Conservation (phyloP, 345 rosid genomes). For the Hibiscus mutabilis region DNA sequence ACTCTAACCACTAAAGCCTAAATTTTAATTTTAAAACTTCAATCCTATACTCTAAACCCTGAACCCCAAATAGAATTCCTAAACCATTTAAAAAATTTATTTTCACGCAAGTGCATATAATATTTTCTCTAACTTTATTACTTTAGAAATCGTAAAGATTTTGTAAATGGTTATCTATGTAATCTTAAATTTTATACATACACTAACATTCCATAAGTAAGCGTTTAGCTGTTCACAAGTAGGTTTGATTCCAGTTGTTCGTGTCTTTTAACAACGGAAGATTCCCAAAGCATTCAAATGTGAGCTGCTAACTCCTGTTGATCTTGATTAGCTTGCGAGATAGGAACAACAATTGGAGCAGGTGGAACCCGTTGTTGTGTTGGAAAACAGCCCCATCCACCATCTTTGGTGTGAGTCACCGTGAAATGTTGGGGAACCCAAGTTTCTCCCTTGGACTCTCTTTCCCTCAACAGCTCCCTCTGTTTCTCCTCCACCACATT, state of each 20-base stretch:
- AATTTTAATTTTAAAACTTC: too few relatives aligned
- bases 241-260: background rate
- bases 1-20: too few relatives aligned
- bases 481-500: conserved; percentile 56
- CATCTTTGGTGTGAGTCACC: conserved; percentile 32
- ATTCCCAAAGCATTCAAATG: background rate
- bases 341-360: conserved; percentile 58
- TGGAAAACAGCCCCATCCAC: conserved; percentile 60
- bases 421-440: conserved; percentile 54
- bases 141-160: too few relatives aligned
- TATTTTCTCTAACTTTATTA: too few relatives aligned
- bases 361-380: conserved; percentile 36
- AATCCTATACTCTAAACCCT: too few relatives aligned
- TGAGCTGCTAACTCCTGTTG: background rate
- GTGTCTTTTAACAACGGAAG: background rate
- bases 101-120: too few relatives aligned
- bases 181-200: background rate
- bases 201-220: background rate
- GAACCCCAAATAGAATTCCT: too few relatives aligned
- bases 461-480: conserved; percentile 37
- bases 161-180: too few relatives aligned
- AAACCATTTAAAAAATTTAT: too few relatives aligned
- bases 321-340: background rate
- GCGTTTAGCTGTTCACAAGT: background rate
- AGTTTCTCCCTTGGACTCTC: conserved; percentile 35